Percentiles rank a stretch among this genome's conserved stretches.
Evolutionary conservation across 1,284 basidiomycete genomes (phyloP).

Genomic region (Ceratobasidium sp.): DNA sequence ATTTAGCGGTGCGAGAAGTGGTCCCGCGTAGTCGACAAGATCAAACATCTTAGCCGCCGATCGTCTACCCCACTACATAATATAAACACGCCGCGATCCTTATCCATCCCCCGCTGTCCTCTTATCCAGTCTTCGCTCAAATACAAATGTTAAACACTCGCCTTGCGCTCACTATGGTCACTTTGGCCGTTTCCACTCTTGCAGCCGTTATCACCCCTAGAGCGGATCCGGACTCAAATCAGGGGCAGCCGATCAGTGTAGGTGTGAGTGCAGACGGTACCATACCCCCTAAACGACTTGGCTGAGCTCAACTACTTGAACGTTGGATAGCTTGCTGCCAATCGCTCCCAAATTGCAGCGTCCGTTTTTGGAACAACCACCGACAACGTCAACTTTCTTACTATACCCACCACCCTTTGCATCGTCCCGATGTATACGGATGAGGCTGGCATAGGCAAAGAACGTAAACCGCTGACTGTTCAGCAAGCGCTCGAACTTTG

Average conservation of each 20-base stretch:
- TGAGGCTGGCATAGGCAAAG: conserved; percentile 30
- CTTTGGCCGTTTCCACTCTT: neutral
- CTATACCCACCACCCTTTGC: conserved; percentile 28
- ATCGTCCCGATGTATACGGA: conserved; percentile 24
- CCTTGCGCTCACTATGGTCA: neutral
- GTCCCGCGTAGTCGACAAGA: too few species aligned
- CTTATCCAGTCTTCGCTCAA: neutral
- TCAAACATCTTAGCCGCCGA: neutral
- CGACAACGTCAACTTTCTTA: conserved; percentile 28
- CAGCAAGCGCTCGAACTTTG: conserved; percentile 38
- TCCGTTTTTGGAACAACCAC: conserved; percentile 35
- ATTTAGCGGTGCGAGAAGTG: too few species aligned
- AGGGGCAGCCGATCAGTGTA: conserved; percentile 40
- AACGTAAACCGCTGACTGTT: conserved; percentile 3
- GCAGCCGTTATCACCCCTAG: neutral
- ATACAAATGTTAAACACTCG: conserved; percentile 9
- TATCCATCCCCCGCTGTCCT: neutral
- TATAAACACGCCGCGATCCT: neutral
- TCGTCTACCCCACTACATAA: neutral
- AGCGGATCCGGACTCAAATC: conserved; percentile 13
- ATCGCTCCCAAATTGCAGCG: conserved; percentile 11
- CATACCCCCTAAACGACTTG: too few species aligned
- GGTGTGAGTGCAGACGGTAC: conserved; percentile 2
- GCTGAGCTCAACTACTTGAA: neutral
- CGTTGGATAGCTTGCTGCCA: conserved; percentile 17